Base-by-base conservation (phyloP, 176 grass and related monocot genomes). In the Oryza meridionalis region DNA sequence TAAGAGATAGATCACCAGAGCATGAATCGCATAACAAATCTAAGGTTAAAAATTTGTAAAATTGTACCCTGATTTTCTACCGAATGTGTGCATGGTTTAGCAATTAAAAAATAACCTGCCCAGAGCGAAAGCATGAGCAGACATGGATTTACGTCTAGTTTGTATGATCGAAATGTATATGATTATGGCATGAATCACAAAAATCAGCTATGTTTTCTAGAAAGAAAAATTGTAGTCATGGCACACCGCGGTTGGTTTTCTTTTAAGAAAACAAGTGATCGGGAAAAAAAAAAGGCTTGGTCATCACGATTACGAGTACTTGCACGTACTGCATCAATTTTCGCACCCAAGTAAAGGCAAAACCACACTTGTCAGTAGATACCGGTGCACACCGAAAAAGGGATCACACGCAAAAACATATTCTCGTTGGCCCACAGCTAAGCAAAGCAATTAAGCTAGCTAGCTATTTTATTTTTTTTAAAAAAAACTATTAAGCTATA, bases 271-370 rank as follows among this genome's bases (percentile, higher is more conserved):
- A 49, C 44, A 75, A 80, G 50, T 35, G 33, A 33, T 55, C 10
- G 6, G 1, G 29, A 3, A 0, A 51, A 71, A 4, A 0, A 27
- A 35, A 0, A 29, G 43, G 25, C 88, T 85, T 89, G 82, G 72
- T 1, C 72, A 85, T 85, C 24, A 89, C 83, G 77, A 85, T 81
- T 89, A 63, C 88, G 88, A 81, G 83, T 89, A 72, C 16, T 14
- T 62, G 11, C 87, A 69, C 53, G 53, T 58, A 62, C 70, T 42
- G 6, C 15, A 17, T 55, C 71, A 72, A 21, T 53, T 85, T 81
- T 89, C 72, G 33, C 50, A 66, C 16, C 51, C 65, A 89, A 74
- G 87, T 71, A 81, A 85, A 40, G 76, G 58, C 58, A 62, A 58
- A 62, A 62, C 9, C 71, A 77, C 83, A 85, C 82, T 72, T 89